These are phyloP conservation scores for Coniochaeta sp. DNA, from an alignment of 2,329 filamentous ascomycete species.

Conservation along the genomic window DNA sequence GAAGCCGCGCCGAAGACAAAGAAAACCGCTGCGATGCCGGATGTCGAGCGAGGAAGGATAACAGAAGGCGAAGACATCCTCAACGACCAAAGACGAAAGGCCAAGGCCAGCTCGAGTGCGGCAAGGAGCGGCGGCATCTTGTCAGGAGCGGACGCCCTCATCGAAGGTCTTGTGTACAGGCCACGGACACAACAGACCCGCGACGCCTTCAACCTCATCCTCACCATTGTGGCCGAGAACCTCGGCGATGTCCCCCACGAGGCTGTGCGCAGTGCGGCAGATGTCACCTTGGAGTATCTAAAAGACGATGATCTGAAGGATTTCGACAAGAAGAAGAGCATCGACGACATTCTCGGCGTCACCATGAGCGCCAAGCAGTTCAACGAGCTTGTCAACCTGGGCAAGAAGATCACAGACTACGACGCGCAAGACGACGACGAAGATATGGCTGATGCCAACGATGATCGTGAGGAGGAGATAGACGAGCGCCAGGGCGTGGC, in stretches of 20 bases:
- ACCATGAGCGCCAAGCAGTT: slow-evolving; percentile 83
- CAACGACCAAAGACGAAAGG: slow-evolving; percentile 77
- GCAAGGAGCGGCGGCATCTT: slow-evolving; percentile 70
- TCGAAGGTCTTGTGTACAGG: slow-evolving; percentile 88
- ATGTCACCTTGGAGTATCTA: slow-evolving; percentile 81
- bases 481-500: slow-evolving; percentile 95
- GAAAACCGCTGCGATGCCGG: slow-evolving; percentile 60
- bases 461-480: slow-evolving; percentile 66
- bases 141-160: slow-evolving; percentile 74
- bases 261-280: slow-evolving; percentile 89
- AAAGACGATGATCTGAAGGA: slow-evolving; percentile 97
- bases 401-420: slow-evolving; percentile 99
- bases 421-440: slow-evolving; percentile 95
- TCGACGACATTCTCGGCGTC: slow-evolving; percentile 86
- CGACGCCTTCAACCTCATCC: slow-evolving; percentile 88
- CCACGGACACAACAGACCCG: slow-evolving; percentile 87
- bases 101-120: slow-evolving; percentile 63
- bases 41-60: slow-evolving; percentile 68
- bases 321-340: slow-evolving; percentile 95
- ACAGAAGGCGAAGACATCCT: slow-evolving; percentile 79
- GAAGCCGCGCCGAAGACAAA: slow-evolving; percentile 77
- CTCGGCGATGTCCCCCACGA: slow-evolving; percentile 91
- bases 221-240: slow-evolving; percentile 80
- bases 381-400: slow-evolving; percentile 91
- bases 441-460: slow-evolving; percentile 65